Conservation (phyloP, 2,329 filamentous ascomycete species). For the Xylaria sp. region DNA sequence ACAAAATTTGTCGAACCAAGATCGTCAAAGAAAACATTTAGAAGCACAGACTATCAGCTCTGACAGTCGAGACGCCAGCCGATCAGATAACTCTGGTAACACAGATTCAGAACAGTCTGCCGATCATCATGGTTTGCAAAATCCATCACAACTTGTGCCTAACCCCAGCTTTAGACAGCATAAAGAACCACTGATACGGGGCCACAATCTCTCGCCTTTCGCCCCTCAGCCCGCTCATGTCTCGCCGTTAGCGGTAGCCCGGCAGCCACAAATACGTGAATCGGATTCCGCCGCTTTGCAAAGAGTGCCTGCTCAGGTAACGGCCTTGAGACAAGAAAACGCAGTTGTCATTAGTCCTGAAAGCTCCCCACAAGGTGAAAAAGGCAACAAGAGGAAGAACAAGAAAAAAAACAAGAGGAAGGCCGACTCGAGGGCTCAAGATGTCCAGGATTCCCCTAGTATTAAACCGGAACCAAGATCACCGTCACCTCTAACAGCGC, state of each 20-base stretch:
- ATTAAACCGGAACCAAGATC: slow-evolving; percentile 71
- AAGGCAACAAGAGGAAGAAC: slow-evolving; percentile 56
- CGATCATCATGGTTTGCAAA: slow-evolving; percentile 44
- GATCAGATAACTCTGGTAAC: slow-evolving; percentile 49
- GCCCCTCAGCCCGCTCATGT: slow-evolving; percentile 78
- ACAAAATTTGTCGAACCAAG: slow-evolving; percentile 6
- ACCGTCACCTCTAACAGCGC: slow-evolving; percentile 61
- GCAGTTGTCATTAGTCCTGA: slow-evolving; percentile 61
- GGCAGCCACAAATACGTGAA: slow-evolving; percentile 41
- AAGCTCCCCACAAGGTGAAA: slow-evolving; percentile 62
- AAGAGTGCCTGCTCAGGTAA: slow-evolving; percentile 59
- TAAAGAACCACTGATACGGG: slow-evolving; percentile 69
- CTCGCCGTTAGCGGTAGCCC: slow-evolving; percentile 59
- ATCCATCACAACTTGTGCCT: slow-evolving; percentile 44
- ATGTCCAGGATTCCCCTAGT: slow-evolving; percentile 55
- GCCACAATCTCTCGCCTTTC: slow-evolving; percentile 73
- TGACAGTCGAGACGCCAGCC: slow-evolving; percentile 50
- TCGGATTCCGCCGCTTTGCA: slow-evolving; percentile 43
- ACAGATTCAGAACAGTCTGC: slow-evolving; percentile 44
- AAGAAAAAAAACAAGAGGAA: slow-evolving; percentile 60
- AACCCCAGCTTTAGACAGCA: slow-evolving; percentile 48
- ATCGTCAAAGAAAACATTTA: slow-evolving; percentile 28
- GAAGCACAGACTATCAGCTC: slow-evolving; percentile 44
- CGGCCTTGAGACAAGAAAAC: slow-evolving; percentile 59
- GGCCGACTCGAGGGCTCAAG: slow-evolving; percentile 55